phyloP scores from a whole-genome alignment of 441 rosid species.

The Corymbia citriodora region DNA sequence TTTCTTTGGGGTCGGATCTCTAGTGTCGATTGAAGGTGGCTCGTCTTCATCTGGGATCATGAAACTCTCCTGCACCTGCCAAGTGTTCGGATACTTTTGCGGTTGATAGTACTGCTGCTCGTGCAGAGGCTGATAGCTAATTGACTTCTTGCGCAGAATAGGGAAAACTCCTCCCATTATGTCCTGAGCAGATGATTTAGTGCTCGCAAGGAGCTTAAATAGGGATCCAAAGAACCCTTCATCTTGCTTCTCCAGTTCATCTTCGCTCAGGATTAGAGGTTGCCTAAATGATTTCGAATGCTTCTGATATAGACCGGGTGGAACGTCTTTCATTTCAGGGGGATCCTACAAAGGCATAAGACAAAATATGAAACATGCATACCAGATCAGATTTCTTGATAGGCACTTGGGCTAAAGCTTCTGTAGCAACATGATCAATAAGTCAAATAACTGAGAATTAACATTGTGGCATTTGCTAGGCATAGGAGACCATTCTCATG shows the following conservation, averaged over 20 bases:
- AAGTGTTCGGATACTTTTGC: constrained; percentile 31
- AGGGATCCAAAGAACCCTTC: constrained; percentile 72
- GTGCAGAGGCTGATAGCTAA: constrained; percentile 22
- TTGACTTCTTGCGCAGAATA: constrained; percentile 44
- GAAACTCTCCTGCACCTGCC: constrained; percentile 95
- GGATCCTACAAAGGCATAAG: constrained; percentile 42
- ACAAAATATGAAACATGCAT: not conserved
- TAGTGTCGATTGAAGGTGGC: constrained; percentile 76
- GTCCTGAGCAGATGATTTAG: constrained; percentile 44
- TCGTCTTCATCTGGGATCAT: constrained; percentile 84
- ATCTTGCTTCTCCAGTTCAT: constrained; percentile 67
- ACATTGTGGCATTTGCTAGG: not conserved
- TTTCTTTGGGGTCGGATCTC: constrained; percentile 80
- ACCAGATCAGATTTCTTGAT: not conserved
- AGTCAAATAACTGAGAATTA: not conserved
- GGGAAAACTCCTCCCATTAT: constrained; percentile 66
- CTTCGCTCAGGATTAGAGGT: constrained; percentile 63
- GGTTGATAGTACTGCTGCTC: constrained; percentile 23
- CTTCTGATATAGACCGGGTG: constrained; percentile 37
- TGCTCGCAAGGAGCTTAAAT: constrained; percentile 43
- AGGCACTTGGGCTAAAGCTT: not conserved
- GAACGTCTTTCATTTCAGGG: constrained; percentile 16
- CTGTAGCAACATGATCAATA: not conserved
- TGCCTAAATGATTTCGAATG: constrained; percentile 61
- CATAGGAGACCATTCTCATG: not conserved